Evolutionary conservation across 164 flowering plant species (phyloP), one percentile per base, ranked within the genome.

Genomic region (Cinnamomum chago): DNA sequence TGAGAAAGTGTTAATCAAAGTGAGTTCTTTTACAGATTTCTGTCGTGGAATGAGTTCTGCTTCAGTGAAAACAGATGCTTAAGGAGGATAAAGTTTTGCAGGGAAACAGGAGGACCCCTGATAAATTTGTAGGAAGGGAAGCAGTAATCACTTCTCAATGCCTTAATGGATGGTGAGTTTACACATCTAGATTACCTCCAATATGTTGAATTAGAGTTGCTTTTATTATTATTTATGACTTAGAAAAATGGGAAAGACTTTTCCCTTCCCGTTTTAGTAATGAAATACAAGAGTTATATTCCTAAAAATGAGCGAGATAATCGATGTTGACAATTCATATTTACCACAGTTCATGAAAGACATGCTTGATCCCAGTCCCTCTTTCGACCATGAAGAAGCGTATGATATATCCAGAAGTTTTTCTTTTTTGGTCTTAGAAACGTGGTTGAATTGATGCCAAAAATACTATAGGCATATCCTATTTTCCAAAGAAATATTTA

Each of bases 51-150:
- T 69, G 20, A 23, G 12, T 30, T 28, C 40, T 30, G 69, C n/a
- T 67, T 67, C 15, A 35, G 20, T 18, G n/a, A 20, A 55, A 60
- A 62, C 23, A 33, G 33, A 18, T 76, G 66, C 35, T 66, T 76
- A 78, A 20, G 69, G 70, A n/a, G 65, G 50, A 65, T 72, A 76
- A 55, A 58, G 62, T 24, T 79, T 17, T 90, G 81, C 90, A 95
- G 97, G 97, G 98, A 73, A 95, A 95, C 75, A 82, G 91, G 82
- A 88, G 98, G 80, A 95, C 98, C 15, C 97, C 97, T 60, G 97
- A 91, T 75, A 95, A 91, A 76, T 90, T 93, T 85, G 97, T 95
- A 62, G 99, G 99, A 70, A 90, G 89, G 77, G 99, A 93, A 88
- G 99, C 98, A 33, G 81, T 95, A 77, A 90, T 92, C 60, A 91